phyloP scores from a whole-genome alignment of 345 rosid genomes.

The Physaria fendleri region DNA sequence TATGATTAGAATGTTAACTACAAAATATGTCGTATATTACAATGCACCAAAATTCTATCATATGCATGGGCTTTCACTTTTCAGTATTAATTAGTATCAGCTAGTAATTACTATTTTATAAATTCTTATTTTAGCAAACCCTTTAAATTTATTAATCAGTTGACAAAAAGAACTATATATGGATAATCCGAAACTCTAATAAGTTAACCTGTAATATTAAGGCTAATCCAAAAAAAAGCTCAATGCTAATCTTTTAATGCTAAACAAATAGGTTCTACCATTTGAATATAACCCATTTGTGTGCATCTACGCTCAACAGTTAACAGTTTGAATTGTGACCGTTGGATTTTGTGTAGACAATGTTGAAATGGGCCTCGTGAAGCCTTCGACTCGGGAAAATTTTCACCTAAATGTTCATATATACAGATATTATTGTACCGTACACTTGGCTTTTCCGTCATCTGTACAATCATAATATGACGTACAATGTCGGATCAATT shows the following conservation, averaged over 20 bases:
- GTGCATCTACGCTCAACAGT: neutral
- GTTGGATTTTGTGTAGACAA: neutral
- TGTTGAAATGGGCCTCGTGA: neutral
- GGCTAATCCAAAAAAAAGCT: too few species aligned
- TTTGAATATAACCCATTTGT: neutral
- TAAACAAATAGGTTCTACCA: too few species aligned
- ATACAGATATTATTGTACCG: neutral
- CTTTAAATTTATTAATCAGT: too few species aligned
- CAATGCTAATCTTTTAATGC: too few species aligned
- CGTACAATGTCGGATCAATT: neutral
- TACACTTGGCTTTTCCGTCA: conserved; percentile 1
- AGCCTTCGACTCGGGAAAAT: conserved; percentile 2
- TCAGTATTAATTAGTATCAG: too few species aligned
- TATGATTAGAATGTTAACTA: too few species aligned
- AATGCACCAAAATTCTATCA: neutral
- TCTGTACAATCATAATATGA: conserved; percentile 1
- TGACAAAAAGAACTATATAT: too few species aligned
- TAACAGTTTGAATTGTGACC: neutral
- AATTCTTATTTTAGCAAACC: too few species aligned
- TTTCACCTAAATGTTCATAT: conserved; percentile 11
- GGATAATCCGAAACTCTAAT: too few species aligned
- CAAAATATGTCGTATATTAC: too few species aligned
- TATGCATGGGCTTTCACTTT: too few species aligned
- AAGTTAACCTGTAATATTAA: neutral
- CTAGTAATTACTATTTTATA: too few species aligned